Base-by-base conservation (phyloP, 805 yeast genomes). In the Saccharomycopsis selenospora region DNA sequence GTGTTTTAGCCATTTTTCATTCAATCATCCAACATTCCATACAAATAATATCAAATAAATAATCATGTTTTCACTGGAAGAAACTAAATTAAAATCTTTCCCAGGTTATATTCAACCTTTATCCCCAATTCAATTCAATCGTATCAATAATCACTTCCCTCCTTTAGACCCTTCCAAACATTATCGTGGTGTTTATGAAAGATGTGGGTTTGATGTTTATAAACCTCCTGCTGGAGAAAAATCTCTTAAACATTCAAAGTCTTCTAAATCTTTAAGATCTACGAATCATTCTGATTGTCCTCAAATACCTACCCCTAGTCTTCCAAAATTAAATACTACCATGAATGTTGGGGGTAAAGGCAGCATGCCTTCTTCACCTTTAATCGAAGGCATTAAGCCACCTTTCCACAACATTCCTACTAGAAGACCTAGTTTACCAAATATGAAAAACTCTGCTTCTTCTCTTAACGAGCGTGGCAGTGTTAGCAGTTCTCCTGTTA, bases 151-250 rank as follows among this genome's bases (percentile, higher is more conserved):
- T 8, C 77, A 82, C 3, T 85, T 85, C 56, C 95, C 95, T 2
- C 83, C 87, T 0, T 64, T 85, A 52, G 79, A 78, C 47, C 77
- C 83, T 0, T 75, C 75, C 30, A 79, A 73, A 43, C 66, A 79
- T 25, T 82, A 80, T 57, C 72, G 72, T 56, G 81, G 89, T 1
- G 93, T 84, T 2, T 78, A 83, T 63, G 93, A 85, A 60, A 66
- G 93, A 55, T 93, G 93, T 0, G 95, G 95, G 0, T 85, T 85
- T 57, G 93, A 85, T 22, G 76, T 75, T 8, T 69, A 68, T 51
- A 70, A 60, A 40, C 64, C 62, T 8, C 45, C 44, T 24, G 24
- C 14, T n/a, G 36, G 22, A 8, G 18, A 38, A 4, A 45, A 42
- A 8, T 29, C 46, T 11, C 14, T 11, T 17, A 29, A 30, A 30